Evolutionary conservation across 2,329 filamentous ascomycete genomes (phyloP).

Genomic region (Emydomyces testavorans): DNA sequence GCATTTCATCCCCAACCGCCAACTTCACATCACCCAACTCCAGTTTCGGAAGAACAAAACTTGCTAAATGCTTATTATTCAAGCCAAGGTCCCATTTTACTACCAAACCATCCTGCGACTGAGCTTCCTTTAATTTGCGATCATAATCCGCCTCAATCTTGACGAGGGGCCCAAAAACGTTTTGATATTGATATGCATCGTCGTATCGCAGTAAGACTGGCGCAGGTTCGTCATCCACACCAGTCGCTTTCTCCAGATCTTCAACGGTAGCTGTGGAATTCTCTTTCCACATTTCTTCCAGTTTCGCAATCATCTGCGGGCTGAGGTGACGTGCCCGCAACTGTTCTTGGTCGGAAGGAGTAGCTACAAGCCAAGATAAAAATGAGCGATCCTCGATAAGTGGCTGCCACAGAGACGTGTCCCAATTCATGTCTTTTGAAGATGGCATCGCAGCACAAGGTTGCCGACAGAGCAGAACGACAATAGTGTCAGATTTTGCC

Average conservation of each 20-base stretch:
- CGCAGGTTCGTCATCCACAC: conserved; percentile 87
- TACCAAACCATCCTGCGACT: conserved; percentile 88
- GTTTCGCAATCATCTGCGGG: conserved; percentile 85
- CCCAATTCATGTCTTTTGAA: conserved; percentile 99
- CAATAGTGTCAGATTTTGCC: conserved; percentile 95
- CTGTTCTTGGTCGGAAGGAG: conserved; percentile 88
- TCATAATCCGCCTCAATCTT: conserved; percentile 99
- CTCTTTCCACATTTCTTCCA: conserved; percentile 98
- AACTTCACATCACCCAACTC: conserved; percentile 96
- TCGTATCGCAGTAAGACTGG: conserved; percentile 90
- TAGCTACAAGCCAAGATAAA: conserved; percentile 78
- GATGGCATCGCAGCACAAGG: conserved; percentile 90
- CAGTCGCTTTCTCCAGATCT: conserved; percentile 81
- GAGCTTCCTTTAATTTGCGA: conserved; percentile 94
- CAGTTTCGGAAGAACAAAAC: conserved; percentile 90
- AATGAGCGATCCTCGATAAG: conserved; percentile 95
- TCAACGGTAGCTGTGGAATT: conserved; percentile 77
- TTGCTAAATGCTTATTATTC: conserved; percentile 94
- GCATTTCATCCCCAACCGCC: conserved; percentile 96
- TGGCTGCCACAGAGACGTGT: conserved; percentile 93
- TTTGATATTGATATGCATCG: conserved; percentile 96
- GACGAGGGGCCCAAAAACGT: conserved; percentile 92
- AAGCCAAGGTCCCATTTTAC: conserved; percentile 91
- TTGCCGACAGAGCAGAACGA: conserved; percentile 90
- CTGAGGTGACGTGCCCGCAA: conserved; percentile 86